Evolutionary conservation across 164 flowering plant genomes (phyloP), one percentile per base, ranked within the genome.

Genomic region (Kalanchoe fedtschenkoi): DNA sequence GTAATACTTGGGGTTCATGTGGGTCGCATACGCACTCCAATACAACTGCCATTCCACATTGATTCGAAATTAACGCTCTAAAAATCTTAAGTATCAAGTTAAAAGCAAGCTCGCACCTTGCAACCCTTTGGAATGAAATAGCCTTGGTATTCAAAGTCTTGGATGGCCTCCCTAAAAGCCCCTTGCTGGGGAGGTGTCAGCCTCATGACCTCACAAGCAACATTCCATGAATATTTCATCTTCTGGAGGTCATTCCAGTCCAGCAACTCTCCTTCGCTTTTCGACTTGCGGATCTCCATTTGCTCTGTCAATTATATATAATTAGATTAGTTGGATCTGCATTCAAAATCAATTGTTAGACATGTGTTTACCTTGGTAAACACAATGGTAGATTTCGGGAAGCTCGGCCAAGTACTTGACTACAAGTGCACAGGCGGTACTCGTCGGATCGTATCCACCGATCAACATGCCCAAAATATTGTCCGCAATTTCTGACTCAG

Each of bases 371-470:
- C 64, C 64, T 17, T 14, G 13, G 28, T 37, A 21, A 6, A 61
- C 53, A 15, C 16, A 1, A 6, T 24, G 22, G 21, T 61, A 61
- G 33, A 61, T 11, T 5, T 61, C 34, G 1, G 64, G 64, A 13
- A 24, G 59, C 54, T 63, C 64, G 1, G 71, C 67, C 17, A 69
- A 42, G 24, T 35, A 64, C 33, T 64, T 58, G 54, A 69, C 14
- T 21, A 64, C 26, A 33, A 58, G 58, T 14, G 71, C 59, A 30
- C 53, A 44, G 22, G 67, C 29, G 16, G 60, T 21, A 28, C 64
- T 64, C 8, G 60, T 19, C 9, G 71, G 58, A n/a, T 69, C 64
- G 32, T 58, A 42, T 13, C 67, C 63, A 35, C 41, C 67, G 32
- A 59, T 38, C 1, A 68, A 46, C 6, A 69, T 9, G 1, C 41